Evolutionary conservation across 179 eudicot species (phyloP).

Genomic region (Beta lomatogona): DNA sequence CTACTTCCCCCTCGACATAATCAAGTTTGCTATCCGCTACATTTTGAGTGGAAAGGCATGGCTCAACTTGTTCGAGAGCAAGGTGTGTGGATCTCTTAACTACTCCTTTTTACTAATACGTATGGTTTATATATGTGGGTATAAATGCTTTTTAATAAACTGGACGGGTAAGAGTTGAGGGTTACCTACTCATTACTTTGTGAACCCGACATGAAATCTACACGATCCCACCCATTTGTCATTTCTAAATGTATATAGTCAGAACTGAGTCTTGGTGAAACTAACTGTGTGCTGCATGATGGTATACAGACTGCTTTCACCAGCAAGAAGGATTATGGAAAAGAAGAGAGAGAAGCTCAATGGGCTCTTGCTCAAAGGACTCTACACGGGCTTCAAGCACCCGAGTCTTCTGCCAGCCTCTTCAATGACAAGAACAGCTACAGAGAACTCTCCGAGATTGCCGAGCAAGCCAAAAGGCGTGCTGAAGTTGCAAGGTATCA

Average conservation of each 20-base stretch:
- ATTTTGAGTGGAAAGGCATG: slow-evolving; percentile 76
- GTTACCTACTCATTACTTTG: too few species aligned
- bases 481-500: slow-evolving; percentile 78
- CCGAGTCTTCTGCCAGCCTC: slow-evolving; percentile 47
- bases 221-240: too few species aligned
- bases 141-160: too few species aligned
- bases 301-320: slow-evolving; percentile 63
- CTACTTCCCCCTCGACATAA: slow-evolving; percentile 64
- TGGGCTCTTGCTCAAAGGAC: slow-evolving; percentile 85
- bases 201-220: too few species aligned
- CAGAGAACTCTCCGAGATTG: slow-evolving; percentile 74
- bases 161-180: too few species aligned
- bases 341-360: slow-evolving; percentile 78
- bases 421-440: slow-evolving; percentile 70
- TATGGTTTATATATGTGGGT: too few species aligned
- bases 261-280: background rate
- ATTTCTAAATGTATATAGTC: background rate
- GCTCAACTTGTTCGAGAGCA: slow-evolving; percentile 69
- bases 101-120: too few species aligned
- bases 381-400: slow-evolving; percentile 73
- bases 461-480: slow-evolving; percentile 76
- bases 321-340: slow-evolving; percentile 73
- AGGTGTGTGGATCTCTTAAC: slow-evolving; percentile 38
- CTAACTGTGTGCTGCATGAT: slow-evolving; percentile 14
- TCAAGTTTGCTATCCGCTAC: slow-evolving; percentile 69